These are phyloP conservation scores for Alopecurus myosuroides DNA, from an alignment of 176 grass and related monocot genomes.

Conservation along the genomic window DNA sequence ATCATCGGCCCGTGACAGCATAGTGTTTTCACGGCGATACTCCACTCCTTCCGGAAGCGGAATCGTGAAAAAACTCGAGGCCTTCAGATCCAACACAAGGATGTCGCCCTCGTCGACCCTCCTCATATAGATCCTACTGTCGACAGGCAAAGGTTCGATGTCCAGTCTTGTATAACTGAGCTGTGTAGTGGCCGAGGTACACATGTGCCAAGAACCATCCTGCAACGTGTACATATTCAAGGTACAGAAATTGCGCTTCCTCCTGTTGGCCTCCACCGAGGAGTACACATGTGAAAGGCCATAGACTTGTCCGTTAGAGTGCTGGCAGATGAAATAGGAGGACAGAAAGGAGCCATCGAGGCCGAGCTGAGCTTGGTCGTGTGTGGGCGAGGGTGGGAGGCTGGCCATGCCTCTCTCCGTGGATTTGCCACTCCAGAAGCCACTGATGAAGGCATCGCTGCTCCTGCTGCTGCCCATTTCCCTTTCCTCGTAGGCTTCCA, in stretches of 20 bases:
- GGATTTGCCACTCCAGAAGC: neutral
- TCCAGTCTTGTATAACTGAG: neutral
- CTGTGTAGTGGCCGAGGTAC: neutral
- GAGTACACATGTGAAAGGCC: neutral
- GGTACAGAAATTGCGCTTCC: neutral
- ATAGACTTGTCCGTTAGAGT: neutral
- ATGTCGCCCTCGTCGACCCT: neutral
- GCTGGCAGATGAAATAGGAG: neutral
- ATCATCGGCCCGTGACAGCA: neutral
- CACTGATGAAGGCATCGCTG: neutral
- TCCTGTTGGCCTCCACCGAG: neutral
- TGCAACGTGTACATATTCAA: neutral
- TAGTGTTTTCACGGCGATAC: neutral
- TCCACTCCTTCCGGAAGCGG: neutral
- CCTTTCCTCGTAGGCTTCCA: neutral
- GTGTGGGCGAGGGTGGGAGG: neutral
- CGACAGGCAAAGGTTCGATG: neutral
- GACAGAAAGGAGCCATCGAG: neutral
- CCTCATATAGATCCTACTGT: neutral
- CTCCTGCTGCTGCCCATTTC: neutral
- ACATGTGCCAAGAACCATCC: neutral
- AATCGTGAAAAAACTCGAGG: neutral
- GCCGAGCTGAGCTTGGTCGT: neutral
- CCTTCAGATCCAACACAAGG: neutral
- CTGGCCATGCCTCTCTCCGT: neutral